Conservation (phyloP, 805 yeast species). For the Pichia manshurica region DNA sequence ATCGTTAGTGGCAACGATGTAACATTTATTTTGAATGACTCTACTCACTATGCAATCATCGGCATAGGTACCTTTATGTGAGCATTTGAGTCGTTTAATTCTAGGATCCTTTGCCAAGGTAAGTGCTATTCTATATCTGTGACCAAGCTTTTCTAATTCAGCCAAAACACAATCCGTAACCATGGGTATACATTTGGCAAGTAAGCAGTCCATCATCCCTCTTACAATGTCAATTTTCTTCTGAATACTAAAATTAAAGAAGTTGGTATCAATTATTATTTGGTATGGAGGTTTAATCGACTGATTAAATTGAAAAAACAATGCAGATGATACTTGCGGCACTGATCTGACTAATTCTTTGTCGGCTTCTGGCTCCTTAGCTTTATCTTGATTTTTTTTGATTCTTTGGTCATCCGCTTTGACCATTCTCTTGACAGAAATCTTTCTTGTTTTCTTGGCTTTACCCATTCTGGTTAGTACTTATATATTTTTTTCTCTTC, state of each 20-base stretch:
- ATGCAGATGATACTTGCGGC: conserved; percentile 94
- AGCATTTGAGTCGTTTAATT: conserved; percentile 76
- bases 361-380: conserved; percentile 45
- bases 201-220: conserved; percentile 94
- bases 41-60: conserved; percentile 95
- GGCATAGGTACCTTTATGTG: conserved; percentile 95
- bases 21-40: conserved; percentile 94
- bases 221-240: conserved; percentile 91
- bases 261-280: conserved; percentile 92
- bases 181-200: conserved; percentile 92
- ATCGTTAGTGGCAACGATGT: conserved; percentile 95
- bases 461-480: conserved; percentile 61
- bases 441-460: conserved; percentile 94
- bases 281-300: conserved; percentile 98
- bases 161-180: conserved; percentile 98
- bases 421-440: conserved; percentile 86
- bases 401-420: conserved; percentile 65
- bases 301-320: conserved; percentile 89
- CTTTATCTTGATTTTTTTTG: conserved; percentile 39
- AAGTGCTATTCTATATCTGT: conserved; percentile 88
- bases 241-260: conserved; percentile 92
- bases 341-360: conserved; percentile 68
- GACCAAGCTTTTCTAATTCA: conserved; percentile 93
- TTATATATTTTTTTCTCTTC: background rate
- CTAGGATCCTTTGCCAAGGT: conserved; percentile 92